Base-by-base conservation (phyloP, 2,329 filamentous ascomycete genomes). In the Beauveria pseudobassiana region DNA sequence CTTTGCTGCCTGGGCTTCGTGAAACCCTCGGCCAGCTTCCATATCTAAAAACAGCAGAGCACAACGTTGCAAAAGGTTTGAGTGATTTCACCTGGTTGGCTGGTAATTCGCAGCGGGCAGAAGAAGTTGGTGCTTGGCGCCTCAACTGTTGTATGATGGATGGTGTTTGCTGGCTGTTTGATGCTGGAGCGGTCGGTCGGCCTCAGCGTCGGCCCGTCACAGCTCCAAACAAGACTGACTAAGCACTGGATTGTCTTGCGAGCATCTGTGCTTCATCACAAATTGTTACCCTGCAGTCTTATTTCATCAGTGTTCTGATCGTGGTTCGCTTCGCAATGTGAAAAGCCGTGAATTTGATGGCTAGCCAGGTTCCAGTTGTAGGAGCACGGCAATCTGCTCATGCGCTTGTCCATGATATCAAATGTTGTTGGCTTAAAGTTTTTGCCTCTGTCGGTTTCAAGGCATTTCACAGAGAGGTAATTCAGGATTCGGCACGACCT, bases 1-100 rank as follows among this genome's bases (percentile, higher is more conserved):
- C 38, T 26, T 59, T 16, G 55, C 40, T 60, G 57, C 57, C 57
- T 60, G 43, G 56, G 51, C 30, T 43, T 16, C 24, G 46, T 59
- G 56, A 46, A 24, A 34, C 30, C 9, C 5, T 40, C 2, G 8
- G n/a, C 9, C 26, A 22, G 51, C 34, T 20, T 9, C 22, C 52
- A 55, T 55, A 18, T 55, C 24, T 20, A 53, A 22, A 20, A 28
- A 18, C 34, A 28, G 49, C 26, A 28, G 16, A 30, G 26, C 10
- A 38, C 28, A n/a, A 30, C 28, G 28, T n/a, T 43, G 18, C 14
- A 6, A 52, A 52, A 22, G 30, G 18, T 16, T 52, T 34, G 34
- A 52, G 5, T 20, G 10, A 22, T 30, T 16, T 22, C 20, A 18
- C 28, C 7, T 30, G 18, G 16, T n/a, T 34, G 28, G 49, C 26